A percentile compares a stretch with the other conserved stretches of the same genome.
phyloP scores from a whole-genome alignment of 768 basidiomycete species.

The Trametes maxima region DNA sequence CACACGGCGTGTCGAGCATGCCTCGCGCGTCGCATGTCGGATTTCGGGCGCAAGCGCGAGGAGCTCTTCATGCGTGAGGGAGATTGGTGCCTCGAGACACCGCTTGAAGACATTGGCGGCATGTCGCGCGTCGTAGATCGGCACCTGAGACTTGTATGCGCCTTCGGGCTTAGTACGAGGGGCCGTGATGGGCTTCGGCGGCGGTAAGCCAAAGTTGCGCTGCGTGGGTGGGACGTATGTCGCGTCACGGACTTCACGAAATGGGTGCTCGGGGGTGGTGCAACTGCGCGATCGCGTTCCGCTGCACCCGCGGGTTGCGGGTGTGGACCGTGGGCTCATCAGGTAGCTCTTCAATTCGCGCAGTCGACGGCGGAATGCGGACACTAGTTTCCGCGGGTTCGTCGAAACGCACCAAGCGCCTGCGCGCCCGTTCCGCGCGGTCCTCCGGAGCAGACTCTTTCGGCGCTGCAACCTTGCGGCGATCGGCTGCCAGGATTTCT shows the following conservation, averaged over 20 bases:
- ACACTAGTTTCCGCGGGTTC: background rate
- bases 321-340: background rate
- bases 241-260: background rate
- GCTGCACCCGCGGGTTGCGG: background rate
- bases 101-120: slow-evolving; percentile 4
- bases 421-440: slow-evolving; percentile 1
- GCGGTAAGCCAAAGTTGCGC: background rate
- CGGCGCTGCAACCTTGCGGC: background rate
- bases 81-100: background rate
- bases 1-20: slow-evolving; percentile 4
- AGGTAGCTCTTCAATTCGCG: slow-evolving; percentile 3
- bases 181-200: background rate
- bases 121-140: slow-evolving; percentile 3
- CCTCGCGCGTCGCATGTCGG: slow-evolving; percentile 2
- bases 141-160: slow-evolving; percentile 3
- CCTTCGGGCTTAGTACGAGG: background rate
- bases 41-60: slow-evolving; percentile 13
- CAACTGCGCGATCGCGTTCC: background rate
- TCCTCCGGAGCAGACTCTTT: background rate
- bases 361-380: background rate
- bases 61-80: slow-evolving; percentile 1
- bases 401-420: background rate
- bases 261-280: slow-evolving; percentile 6
- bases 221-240: background rate
- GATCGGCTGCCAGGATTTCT: slow-evolving; percentile 2